Percentiles rank a stretch among this genome's conserved stretches.
Conservation (phyloP, 2,329 filamentous ascomycete species). For the Immersiporthe knoxdaviesiana region DNA sequence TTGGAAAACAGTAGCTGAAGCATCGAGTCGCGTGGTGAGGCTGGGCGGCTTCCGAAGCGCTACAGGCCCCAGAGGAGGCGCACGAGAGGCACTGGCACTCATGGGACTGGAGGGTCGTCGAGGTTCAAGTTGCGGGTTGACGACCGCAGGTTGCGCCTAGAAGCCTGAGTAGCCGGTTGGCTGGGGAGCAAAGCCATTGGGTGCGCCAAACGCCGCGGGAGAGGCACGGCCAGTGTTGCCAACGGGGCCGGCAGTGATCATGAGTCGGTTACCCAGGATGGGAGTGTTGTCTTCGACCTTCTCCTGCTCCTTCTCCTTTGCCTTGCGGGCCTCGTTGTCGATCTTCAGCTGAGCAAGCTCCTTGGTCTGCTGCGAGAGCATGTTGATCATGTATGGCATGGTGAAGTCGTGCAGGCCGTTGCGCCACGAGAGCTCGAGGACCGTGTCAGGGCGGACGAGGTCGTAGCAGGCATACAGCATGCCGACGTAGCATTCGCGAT, state of each 20-base stretch:
- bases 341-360: slow-evolving; percentile 85
- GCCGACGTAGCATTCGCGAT: slow-evolving; percentile 98
- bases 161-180: slow-evolving; percentile 73
- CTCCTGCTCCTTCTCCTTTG: slow-evolving; percentile 51
- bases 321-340: slow-evolving; percentile 76
- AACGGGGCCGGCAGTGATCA: slow-evolving; percentile 90
- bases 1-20: slow-evolving; percentile 17
- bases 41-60: not conserved
- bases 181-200: slow-evolving; percentile 50
- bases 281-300: slow-evolving; percentile 93
- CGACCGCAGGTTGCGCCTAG: slow-evolving; percentile 45
- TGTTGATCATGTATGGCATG: slow-evolving; percentile 99
- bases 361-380: slow-evolving; percentile 86
- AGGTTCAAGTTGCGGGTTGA: slow-evolving; percentile 15
- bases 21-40: slow-evolving; percentile 13
- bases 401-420: slow-evolving; percentile 93
- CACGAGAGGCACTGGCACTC: slow-evolving; percentile 6
- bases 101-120: not conserved
- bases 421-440: slow-evolving; percentile 97
- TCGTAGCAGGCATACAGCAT: slow-evolving; percentile 99
- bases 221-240: slow-evolving; percentile 54
- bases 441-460: slow-evolving; percentile 87
- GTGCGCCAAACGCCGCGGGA: slow-evolving; percentile 60
- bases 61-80: slow-evolving; percentile 11
- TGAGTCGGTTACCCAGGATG: slow-evolving; percentile 84